phyloP scores from a whole-genome alignment of 1,139 yeast species.

The Debaryomyces sp. region DNA sequence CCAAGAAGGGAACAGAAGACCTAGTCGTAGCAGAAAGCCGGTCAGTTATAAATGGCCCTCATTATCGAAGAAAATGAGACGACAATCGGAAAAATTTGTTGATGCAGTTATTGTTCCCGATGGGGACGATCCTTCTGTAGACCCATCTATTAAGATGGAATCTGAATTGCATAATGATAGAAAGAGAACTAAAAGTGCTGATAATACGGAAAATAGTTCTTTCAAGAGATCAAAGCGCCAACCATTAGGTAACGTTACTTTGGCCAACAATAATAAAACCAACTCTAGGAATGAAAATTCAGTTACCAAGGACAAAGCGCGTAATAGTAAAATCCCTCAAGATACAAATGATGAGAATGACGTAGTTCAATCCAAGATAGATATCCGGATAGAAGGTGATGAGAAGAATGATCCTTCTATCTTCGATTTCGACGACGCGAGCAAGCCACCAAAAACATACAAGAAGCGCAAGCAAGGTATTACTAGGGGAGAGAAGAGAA shows the following conservation, averaged over 20 bases:
- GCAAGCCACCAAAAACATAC: constrained; percentile 6
- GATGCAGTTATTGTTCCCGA: constrained; percentile 50
- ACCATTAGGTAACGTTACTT: constrained; percentile 25
- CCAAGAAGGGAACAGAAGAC: constrained; percentile 8
- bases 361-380: background rate
- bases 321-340: background rate
- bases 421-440: constrained; percentile 31
- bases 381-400: background rate
- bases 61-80: constrained; percentile 66
- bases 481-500: background rate
- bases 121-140: constrained; percentile 11
- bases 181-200: background rate
- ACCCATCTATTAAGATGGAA: constrained; percentile 10
- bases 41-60: constrained; percentile 75
- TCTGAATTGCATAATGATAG: constrained; percentile 4
- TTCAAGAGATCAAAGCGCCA: constrained; percentile 15
- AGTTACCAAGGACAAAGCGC: background rate
- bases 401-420: constrained; percentile 22
- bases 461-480: constrained; percentile 2
- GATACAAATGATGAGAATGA: background rate
- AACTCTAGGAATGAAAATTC: constrained; percentile 10
- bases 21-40: constrained; percentile 27
- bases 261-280: constrained; percentile 13
- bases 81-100: constrained; percentile 61
- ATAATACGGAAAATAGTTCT: background rate